phyloP scores from a whole-genome alignment of 768 basidiomycete genomes.

The Lyophyllum shimeji region DNA sequence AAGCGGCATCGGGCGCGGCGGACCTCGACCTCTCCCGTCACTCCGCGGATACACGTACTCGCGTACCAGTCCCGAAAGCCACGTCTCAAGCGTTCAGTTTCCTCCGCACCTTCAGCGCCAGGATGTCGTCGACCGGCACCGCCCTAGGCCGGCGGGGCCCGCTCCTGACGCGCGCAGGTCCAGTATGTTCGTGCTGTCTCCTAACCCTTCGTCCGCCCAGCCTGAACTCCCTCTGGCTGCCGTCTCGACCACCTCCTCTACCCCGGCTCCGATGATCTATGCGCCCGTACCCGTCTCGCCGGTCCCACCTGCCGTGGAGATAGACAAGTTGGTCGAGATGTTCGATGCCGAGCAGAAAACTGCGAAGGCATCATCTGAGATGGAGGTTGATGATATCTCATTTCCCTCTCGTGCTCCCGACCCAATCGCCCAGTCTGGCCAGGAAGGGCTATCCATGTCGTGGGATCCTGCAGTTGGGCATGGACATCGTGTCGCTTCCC shows the following conservation, averaged over 20 bases:
- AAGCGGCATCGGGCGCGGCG: slow-evolving; percentile 21
- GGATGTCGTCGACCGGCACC: slow-evolving; percentile 14
- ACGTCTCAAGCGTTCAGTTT: slow-evolving; percentile 18
- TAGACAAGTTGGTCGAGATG: slow-evolving; percentile 3
- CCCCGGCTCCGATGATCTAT: slow-evolving; percentile 18
- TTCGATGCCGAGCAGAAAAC: neutral
- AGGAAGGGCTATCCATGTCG: neutral
- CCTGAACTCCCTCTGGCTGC: slow-evolving; percentile 13
- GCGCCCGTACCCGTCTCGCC: slow-evolving; percentile 10
- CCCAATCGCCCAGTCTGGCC: neutral
- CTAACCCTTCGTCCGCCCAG: slow-evolving; percentile 10
- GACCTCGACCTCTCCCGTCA: slow-evolving; percentile 31
- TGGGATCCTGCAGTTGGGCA: neutral
- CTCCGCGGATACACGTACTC: slow-evolving; percentile 39
- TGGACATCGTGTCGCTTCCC: slow-evolving; percentile 12
- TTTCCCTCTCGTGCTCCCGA: neutral
- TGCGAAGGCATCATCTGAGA: neutral
- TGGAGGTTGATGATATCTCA: neutral
- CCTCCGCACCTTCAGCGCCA: slow-evolving; percentile 14
- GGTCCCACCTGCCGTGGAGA: slow-evolving; percentile 8
- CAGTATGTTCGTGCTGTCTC: slow-evolving; percentile 15
- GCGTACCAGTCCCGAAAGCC: slow-evolving; percentile 9
- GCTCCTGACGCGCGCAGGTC: slow-evolving; percentile 18
- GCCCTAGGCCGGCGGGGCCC: slow-evolving; percentile 8
- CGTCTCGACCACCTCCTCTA: slow-evolving; percentile 1